These are phyloP conservation scores for Cryoendolithus antarcticus DNA, from an alignment of 2,329 filamentous ascomycete species.

Conservation along the genomic window DNA sequence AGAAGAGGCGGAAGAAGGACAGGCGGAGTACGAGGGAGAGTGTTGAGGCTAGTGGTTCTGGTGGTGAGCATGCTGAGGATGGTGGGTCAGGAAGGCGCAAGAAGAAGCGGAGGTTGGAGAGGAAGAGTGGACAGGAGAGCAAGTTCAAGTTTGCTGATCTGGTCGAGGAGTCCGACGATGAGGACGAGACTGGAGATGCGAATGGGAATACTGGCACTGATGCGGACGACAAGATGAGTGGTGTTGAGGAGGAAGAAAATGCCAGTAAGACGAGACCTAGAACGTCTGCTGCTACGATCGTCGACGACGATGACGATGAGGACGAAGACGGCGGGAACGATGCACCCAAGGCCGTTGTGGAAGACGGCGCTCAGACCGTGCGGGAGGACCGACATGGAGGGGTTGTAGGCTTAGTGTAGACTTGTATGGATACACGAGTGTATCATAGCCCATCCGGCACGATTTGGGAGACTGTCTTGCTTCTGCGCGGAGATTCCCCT, in stretches of 20 bases:
- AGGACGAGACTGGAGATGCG: no score
- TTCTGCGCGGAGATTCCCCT: no score
- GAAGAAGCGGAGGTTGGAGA: slow-evolving; percentile 49
- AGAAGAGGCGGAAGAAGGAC: slow-evolving; percentile 46
- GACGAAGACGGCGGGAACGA: slow-evolving; percentile 19
- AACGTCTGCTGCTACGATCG: slow-evolving; percentile 19
- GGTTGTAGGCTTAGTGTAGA: no score
- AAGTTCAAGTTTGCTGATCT: slow-evolving; percentile 84
- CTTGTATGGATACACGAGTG: no score
- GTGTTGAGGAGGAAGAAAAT: slow-evolving; percentile 8
- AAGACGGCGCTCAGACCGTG: no score
- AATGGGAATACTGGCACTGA: slow-evolving; percentile 16
- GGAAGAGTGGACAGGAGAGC: slow-evolving; percentile 32
- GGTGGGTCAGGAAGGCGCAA: slow-evolving; percentile 49
- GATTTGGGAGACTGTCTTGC: no score
- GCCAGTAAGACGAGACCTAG: slow-evolving; percentile 9
- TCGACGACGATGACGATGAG: slow-evolving; percentile 25
- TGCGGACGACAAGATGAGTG: slow-evolving; percentile 17
- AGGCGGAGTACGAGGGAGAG: slow-evolving; percentile 45
- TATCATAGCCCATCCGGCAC: no score
- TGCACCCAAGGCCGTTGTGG: no score
- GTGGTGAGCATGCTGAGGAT: slow-evolving; percentile 35
- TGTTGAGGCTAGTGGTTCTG: slow-evolving; percentile 19
- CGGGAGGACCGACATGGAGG: no score
- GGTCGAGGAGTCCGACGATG: slow-evolving; percentile 60